Evolutionary conservation across 106 monocot species (phyloP), one percentile per base, ranked within the genome.

Genomic region (Vanilla planifolia): DNA sequence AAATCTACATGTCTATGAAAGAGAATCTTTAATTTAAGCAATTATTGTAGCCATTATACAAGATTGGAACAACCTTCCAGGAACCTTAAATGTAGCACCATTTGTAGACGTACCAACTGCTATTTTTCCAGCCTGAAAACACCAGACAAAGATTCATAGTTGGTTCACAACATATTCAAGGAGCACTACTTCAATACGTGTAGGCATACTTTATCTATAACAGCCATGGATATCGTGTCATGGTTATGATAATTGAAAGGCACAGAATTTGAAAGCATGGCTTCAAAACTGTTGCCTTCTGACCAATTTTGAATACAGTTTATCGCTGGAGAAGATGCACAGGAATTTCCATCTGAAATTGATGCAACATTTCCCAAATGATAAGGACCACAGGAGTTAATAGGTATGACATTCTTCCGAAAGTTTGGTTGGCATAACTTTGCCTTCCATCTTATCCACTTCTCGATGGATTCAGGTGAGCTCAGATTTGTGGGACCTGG

Each of bases 41-140:
- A n/a, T n/a, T n/a, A n/a, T n/a, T n/a, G n/a, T n/a, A n/a, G 15
- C 24, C 0, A 22, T 5, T 17, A 61, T 42, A 43, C 1, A n/a
- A 39, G 25, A 27, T n/a, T 16, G 44, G 32, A 16, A 40, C 63
- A 61, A 86, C 90, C 89, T 80, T 62, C 86, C 95, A 74, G 95
- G 90, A 47, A 95, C 70, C 73, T 86, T 86, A 42, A 86, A 90
- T 34, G 95, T 84, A 71, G 93, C 95, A 44, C 95, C 95, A 81
- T 95, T 95, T 30, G 95, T 90, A 23, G 90, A 95, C 29, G 90
- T 95, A 22, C 95, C 95, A 71, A 81, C 90, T 67, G 86, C 95
- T 51, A 95, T 84, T 55, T 48, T 71, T 51, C 95, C 90, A 53
- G 53, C 62, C 86, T 95, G 62, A 23, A 42, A 8, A 77, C 32